Evolutionary conservation across 768 basidiomycete genomes (phyloP).

Genomic region (Collybia nuda): DNA sequence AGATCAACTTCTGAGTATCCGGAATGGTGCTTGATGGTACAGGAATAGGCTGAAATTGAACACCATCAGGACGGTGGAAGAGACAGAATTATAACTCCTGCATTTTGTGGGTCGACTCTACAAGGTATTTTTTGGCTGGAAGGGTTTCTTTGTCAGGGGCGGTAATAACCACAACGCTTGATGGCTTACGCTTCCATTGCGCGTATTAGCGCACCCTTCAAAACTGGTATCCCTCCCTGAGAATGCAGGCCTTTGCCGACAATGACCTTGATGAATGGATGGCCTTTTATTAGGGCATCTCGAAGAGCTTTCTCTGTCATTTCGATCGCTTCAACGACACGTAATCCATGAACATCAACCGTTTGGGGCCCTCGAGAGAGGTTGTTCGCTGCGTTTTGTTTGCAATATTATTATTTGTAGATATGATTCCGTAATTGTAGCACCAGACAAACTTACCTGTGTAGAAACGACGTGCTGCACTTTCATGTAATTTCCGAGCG

Average conservation of each 20-base stretch:
- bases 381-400: constrained; percentile 34
- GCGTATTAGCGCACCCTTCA: constrained; percentile 79
- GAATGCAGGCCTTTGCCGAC: constrained; percentile 87
- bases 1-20: too few species aligned
- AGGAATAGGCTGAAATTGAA: neutral
- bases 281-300: constrained; percentile 31
- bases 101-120: constrained; percentile 59
- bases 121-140: constrained; percentile 57
- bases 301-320: constrained; percentile 42
- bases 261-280: constrained; percentile 39
- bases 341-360: constrained; percentile 52
- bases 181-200: constrained; percentile 46
- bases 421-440: neutral
- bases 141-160: neutral
- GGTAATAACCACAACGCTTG: neutral
- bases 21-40: too few species aligned
- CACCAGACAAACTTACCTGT: constrained; percentile 31
- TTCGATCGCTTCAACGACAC: constrained; percentile 44
- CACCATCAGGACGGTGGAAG: neutral
- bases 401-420: constrained; percentile 2
- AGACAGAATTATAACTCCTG: constrained; percentile 57
- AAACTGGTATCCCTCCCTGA: constrained; percentile 61
- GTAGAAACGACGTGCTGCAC: constrained; percentile 45
- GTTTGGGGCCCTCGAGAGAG: constrained; percentile 26
- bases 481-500: constrained; percentile 38